phyloP scores from a whole-genome alignment of 768 basidiomycete genomes.

The Leccinum subgranulosum region DNA sequence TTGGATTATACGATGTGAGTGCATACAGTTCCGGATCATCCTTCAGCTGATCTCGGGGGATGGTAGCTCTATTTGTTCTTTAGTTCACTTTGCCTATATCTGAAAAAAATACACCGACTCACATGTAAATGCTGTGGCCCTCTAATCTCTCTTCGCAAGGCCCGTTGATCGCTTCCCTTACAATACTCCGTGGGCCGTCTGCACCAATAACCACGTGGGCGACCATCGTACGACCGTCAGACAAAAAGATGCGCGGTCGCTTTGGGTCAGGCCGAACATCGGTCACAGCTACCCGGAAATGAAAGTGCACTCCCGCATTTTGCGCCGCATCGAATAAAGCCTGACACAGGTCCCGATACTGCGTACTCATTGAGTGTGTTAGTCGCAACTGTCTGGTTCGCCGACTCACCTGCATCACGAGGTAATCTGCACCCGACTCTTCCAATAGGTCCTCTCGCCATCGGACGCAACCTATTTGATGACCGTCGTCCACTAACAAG shows the following conservation, averaged over 20 bases:
- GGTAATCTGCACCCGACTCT: constrained; percentile 53
- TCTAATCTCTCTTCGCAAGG: constrained; percentile 29
- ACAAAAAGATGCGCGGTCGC: constrained; percentile 32
- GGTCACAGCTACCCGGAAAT: constrained; percentile 40
- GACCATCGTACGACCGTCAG: constrained; percentile 42
- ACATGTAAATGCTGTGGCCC: constrained; percentile 46
- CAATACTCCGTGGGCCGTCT: constrained; percentile 53
- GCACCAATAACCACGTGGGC: constrained; percentile 62
- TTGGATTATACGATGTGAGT: constrained; percentile 23
- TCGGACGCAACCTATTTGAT: constrained; percentile 43
- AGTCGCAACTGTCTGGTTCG: not conserved
- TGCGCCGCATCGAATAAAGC: constrained; percentile 47
- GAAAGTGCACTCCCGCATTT: constrained; percentile 49
- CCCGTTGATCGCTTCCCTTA: constrained; percentile 34
- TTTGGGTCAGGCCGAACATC: constrained; percentile 31
- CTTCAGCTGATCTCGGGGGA: constrained; percentile 41
- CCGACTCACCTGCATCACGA: constrained; percentile 44
- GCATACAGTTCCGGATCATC: constrained; percentile 42
- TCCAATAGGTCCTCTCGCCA: constrained; percentile 49
- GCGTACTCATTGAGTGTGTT: constrained; percentile 2
- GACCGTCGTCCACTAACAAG: constrained; percentile 41
- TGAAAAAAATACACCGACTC: constrained; percentile 18
- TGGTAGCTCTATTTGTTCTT: constrained; percentile 36
- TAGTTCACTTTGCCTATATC: not conserved
- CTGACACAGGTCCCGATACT: constrained; percentile 55